Conservation (phyloP, 306 rosid species). For the Cucurbita moschata region DNA sequence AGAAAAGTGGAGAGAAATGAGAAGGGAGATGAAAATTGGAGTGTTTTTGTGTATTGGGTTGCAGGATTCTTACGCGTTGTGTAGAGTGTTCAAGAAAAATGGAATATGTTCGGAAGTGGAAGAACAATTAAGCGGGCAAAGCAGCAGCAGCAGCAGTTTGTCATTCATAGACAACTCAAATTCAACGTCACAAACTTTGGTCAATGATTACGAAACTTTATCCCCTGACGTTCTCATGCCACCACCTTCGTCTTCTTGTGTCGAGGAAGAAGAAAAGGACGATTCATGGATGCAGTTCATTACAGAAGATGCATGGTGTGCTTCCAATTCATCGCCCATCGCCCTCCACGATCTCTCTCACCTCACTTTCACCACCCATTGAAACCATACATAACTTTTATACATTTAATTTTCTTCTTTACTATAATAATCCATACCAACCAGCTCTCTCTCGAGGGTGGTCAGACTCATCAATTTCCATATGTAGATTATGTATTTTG, state of each 20-base stretch:
- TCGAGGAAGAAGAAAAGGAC: conserved; percentile 76
- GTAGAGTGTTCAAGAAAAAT: conserved; percentile 95
- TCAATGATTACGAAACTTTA: conserved; percentile 56
- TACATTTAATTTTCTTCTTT: background rate
- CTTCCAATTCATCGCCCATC: conserved; percentile 28
- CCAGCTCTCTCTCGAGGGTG: conserved; percentile 1
- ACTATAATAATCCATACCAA: background rate
- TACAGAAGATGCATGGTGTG: conserved; percentile 82
- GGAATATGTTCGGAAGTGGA: conserved; percentile 81
- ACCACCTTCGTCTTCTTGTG: conserved; percentile 47
- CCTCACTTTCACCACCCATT: conserved; percentile 48
- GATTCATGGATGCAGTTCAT: conserved; percentile 98
- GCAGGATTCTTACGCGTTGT: conserved; percentile 94
- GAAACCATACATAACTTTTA: conserved; percentile 3
- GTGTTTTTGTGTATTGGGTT: background rate
- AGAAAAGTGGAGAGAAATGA: background rate
- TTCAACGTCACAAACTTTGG: conserved; percentile 28
- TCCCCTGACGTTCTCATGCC: conserved; percentile 67
- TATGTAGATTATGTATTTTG: conserved; percentile 20
- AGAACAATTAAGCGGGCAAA: conserved; percentile 47
- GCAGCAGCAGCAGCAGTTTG: conserved; percentile 12
- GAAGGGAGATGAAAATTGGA: background rate
- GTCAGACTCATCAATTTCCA: conserved; percentile 15
- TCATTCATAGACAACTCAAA: conserved; percentile 18
- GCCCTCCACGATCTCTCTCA: conserved; percentile 48